These are phyloP conservation scores for Hypoxylon lienhwacheense DNA, from an alignment of 495 filamentous ascomycete genomes.

Conservation along the genomic window DNA sequence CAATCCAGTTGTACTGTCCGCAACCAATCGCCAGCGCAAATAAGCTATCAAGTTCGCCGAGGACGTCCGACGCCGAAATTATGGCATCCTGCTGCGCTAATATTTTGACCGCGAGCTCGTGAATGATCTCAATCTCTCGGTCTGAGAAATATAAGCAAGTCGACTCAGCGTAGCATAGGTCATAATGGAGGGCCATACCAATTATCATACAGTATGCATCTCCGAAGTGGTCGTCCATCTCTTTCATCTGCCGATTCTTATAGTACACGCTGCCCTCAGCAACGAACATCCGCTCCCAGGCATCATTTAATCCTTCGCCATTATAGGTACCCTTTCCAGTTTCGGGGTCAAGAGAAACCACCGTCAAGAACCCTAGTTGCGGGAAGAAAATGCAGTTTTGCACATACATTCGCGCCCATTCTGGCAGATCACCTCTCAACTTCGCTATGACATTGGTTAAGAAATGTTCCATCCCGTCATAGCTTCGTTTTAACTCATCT, in stretches of 20 bases:
- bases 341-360: conserved; percentile 64
- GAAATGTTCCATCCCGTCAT: conserved; percentile 73
- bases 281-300: conserved; percentile 79
- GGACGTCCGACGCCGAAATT: conserved; percentile 67
- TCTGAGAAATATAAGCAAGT: conserved; percentile 56
- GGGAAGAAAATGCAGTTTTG: conserved; percentile 81
- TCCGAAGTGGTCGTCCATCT: conserved; percentile 79
- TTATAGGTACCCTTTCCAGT: conserved; percentile 67
- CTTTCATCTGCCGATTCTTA: conserved; percentile 82
- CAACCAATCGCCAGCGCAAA: conserved; percentile 81
- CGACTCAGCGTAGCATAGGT: background rate
- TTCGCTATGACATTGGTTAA: conserved; percentile 66
- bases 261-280: conserved; percentile 77
- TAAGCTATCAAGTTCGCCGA: conserved; percentile 87
- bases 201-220: conserved; percentile 83
- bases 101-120: conserved; percentile 72
- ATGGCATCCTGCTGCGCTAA: conserved; percentile 71
- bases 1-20: conserved; percentile 67
- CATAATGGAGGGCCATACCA: conserved; percentile 53
- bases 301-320: conserved; percentile 57
- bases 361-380: conserved; percentile 86
- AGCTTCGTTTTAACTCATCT: conserved; percentile 74
- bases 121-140: conserved; percentile 86
- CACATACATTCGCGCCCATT: conserved; percentile 54
- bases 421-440: conserved; percentile 65